A percentile compares a stretch with the other conserved stretches of the same genome.
phyloP scores from a whole-genome alignment of 1,284 basidiomycete genomes.

The Trichosporon inkin region DNA sequence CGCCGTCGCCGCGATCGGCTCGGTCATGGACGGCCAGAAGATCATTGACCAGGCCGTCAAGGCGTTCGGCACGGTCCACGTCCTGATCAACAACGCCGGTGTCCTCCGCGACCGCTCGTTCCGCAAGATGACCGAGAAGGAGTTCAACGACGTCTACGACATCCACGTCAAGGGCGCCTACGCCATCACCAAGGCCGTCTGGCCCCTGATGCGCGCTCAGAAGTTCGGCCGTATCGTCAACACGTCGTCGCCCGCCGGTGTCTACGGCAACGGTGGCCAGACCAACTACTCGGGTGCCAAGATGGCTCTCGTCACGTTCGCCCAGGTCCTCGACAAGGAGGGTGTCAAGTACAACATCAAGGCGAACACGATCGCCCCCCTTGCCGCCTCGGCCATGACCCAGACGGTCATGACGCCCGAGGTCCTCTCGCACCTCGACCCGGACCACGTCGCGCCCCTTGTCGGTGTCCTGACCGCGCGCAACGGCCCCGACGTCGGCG shows the following conservation, averaged over 20 bases:
- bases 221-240: constrained; percentile 91
- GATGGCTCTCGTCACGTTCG: constrained; percentile 81
- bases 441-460: constrained; percentile 89
- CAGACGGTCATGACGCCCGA: constrained; percentile 94
- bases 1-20: constrained; percentile 81
- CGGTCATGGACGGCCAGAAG: constrained; percentile 80
- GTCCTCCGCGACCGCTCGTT: constrained; percentile 77
- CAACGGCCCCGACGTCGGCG: constrained; percentile 68
- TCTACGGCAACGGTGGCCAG: constrained; percentile 88
- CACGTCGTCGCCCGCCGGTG: constrained; percentile 64
- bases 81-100: constrained; percentile 94
- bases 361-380: constrained; percentile 82
- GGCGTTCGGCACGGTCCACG: constrained; percentile 76
- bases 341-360: constrained; percentile 92
- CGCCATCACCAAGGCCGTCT: constrained; percentile 91
- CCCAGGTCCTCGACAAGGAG: constrained; percentile 85
- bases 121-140: constrained; percentile 83
- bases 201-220: constrained; percentile 93
- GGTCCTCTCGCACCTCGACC: constrained; percentile 86
- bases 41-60: constrained; percentile 81
- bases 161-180: constrained; percentile 95
- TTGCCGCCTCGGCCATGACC: constrained; percentile 90
- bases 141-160: constrained; percentile 78
- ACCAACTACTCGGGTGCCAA: constrained; percentile 65
- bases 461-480: constrained; percentile 62